Percentiles rank a stretch among this genome's conserved stretches.
These are phyloP conservation scores for Amauroascus verrucosus DNA, from an alignment of 2,329 filamentous ascomycete species.

Conservation along the genomic window DNA sequence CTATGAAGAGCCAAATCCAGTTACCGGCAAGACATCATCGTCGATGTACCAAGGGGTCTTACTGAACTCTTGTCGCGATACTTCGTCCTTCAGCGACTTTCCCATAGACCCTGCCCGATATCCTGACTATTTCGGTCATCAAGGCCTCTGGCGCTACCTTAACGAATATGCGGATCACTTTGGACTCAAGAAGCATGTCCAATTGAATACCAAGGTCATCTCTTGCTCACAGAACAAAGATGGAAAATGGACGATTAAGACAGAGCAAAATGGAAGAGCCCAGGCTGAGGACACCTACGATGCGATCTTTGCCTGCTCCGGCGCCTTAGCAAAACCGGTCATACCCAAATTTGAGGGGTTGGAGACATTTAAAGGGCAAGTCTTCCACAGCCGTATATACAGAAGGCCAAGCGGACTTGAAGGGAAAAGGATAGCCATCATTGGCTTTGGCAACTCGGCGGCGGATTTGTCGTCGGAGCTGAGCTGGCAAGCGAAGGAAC, in stretches of 20 bases:
- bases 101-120: constrained; percentile 33
- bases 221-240: constrained; percentile 22
- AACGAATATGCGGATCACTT: constrained; percentile 33
- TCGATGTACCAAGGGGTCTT: constrained; percentile 31
- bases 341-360: constrained; percentile 26
- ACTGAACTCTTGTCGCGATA: constrained; percentile 32
- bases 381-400: constrained; percentile 34
- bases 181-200: constrained; percentile 27
- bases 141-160: constrained; percentile 28
- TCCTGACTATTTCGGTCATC: constrained; percentile 31
- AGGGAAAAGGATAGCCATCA: constrained; percentile 31
- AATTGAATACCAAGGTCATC: constrained; percentile 26
- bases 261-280: constrained; percentile 14
- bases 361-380: constrained; percentile 27
- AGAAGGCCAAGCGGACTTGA: constrained; percentile 27
- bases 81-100: constrained; percentile 33
- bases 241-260: constrained; percentile 26
- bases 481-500: constrained; percentile 25
- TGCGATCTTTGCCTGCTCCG: constrained; percentile 31
- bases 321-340: constrained; percentile 25
- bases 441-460: constrained; percentile 32
- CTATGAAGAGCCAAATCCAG: constrained; percentile 25
- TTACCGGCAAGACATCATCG: constrained; percentile 22
- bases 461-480: constrained; percentile 35
- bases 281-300: constrained; percentile 24